Evolutionary conservation across 2,329 filamentous ascomycete species (phyloP), one percentile per base, ranked within the genome.

Genomic region (Alternaria burnsii): DNA sequence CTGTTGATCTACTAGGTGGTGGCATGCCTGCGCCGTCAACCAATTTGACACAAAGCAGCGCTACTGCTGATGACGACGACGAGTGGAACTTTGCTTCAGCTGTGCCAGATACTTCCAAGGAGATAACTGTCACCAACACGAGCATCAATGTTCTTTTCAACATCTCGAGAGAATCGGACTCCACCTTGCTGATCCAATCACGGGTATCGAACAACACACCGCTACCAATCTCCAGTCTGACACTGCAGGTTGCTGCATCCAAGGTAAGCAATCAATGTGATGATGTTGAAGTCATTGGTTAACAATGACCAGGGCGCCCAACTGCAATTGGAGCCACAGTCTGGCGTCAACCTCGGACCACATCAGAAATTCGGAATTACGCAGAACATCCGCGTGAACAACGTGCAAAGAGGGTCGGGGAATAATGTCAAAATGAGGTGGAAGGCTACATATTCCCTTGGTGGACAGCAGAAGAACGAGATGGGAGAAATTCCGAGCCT

Each of bases 81-180:
- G 94, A 98, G 73, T 98, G 94, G 94, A 91, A 88, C 24, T 98
- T 98, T 77, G 88, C 92, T 3, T 98, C 94, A 0, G 90, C 94
- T 0, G 84, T 97, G 14, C 94, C 94, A 3, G 84, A 87, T 61
- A 84, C 87, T 34, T 88, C 89, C 52, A 87, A 92, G 66, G 87
- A 87, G 48, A 82, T 90, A 20, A 85, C 84, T 4, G 87, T 97
- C 43, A 88, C 88, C 72, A 89, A 91, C 71, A 89, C 88, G 2
- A 84, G 82, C 43, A 81, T 98, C 47, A 87, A 87, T 61, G 89
- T 97, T 61, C 86, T 91, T 40, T 89, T 97, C 76, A 82, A 89
- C 40, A 89, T 92, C 6, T 87, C 85, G 22, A 85, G 92, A 71
- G 78, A 84, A 62, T 76, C 83, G 52, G 80, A 84, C 50, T 74